Evolutionary conservation across 208 protist genomes (phyloP).

Genomic region (Porcisia hertigi): DNA sequence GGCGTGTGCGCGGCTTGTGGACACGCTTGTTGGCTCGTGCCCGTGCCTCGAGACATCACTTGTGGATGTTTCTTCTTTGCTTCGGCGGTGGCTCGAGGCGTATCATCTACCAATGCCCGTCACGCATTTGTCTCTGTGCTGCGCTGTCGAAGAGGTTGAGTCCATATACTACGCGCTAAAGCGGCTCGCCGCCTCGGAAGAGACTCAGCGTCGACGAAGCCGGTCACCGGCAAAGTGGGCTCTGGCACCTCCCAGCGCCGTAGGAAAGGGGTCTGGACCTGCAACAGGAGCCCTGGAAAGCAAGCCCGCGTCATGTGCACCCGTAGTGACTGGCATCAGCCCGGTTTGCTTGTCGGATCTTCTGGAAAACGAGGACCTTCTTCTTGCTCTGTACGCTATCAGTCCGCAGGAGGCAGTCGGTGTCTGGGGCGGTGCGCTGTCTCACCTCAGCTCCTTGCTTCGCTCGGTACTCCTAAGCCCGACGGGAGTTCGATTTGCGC

Average conservation of each 20-base stretch:
- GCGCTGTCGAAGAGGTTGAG: conserved; percentile 22
- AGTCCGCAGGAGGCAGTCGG: conserved; percentile 15
- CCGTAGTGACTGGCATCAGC: conserved; percentile 28
- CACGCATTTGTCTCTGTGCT: conserved; percentile 20
- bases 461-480: conserved; percentile 26
- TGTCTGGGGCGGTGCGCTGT: conserved; percentile 30
- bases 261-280: background rate
- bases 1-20: conserved; percentile 13
- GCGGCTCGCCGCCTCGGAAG: conserved; percentile 32
- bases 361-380: conserved; percentile 27
- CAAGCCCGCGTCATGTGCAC: background rate
- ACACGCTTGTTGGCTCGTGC: conserved; percentile 25
- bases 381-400: conserved; percentile 23
- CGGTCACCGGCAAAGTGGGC: background rate
- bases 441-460: conserved; percentile 15
- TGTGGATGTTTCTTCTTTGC: conserved; percentile 15
- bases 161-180: conserved; percentile 37
- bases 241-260: background rate
- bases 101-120: conserved; percentile 20
- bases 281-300: background rate
- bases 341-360: conserved; percentile 28
- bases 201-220: conserved; percentile 13
- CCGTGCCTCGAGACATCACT: background rate
- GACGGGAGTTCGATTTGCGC: conserved; percentile 26
- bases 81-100: conserved; percentile 28